phyloP scores from a whole-genome alignment of 768 basidiomycete species.

The Roridomyces roridus region DNA sequence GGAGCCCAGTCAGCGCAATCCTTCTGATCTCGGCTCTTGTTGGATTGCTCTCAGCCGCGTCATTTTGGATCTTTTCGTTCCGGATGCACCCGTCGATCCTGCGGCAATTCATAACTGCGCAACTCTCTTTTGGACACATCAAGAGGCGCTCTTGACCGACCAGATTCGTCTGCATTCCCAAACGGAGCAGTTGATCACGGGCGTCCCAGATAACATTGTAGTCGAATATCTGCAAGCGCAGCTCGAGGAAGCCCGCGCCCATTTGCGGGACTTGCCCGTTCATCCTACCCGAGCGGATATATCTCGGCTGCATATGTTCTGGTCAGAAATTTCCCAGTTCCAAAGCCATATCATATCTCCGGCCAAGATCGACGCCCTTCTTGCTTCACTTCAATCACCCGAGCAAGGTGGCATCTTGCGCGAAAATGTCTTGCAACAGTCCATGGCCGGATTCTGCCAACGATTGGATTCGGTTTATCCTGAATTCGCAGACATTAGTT shows the following conservation, averaged over 20 bases:
- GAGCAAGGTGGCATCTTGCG: constrained; percentile 50
- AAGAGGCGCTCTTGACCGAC: constrained; percentile 44
- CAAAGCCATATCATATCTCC: constrained; percentile 57
- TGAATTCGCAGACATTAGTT: constrained; percentile 73
- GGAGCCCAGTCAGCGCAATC: constrained; percentile 12
- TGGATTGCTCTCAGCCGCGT: constrained; percentile 70
- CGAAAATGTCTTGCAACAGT: constrained; percentile 79
- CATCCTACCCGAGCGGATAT: constrained; percentile 47
- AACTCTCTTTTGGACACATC: constrained; percentile 47
- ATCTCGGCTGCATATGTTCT: constrained; percentile 64
- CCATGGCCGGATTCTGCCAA: constrained; percentile 77
- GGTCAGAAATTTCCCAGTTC: constrained; percentile 83
- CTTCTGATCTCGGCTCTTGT: constrained; percentile 35
- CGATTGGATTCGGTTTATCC: constrained; percentile 72
- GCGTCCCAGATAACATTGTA: constrained; percentile 58
- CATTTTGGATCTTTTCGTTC: constrained; percentile 77
- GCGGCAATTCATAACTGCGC: constrained; percentile 64
- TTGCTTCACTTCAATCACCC: constrained; percentile 39
- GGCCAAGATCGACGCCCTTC: constrained; percentile 57
- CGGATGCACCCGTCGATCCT: constrained; percentile 88
- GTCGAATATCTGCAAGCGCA: constrained; percentile 49
- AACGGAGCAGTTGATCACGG: constrained; percentile 62
- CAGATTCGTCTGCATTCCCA: constrained; percentile 61
- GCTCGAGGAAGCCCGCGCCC: constrained; percentile 35
- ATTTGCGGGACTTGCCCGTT: constrained; percentile 32